Evolutionary conservation across 2,329 filamentous ascomycete genomes (phyloP), one percentile per base, ranked within the genome.

Genomic region (Microthyrium microscopicum): DNA sequence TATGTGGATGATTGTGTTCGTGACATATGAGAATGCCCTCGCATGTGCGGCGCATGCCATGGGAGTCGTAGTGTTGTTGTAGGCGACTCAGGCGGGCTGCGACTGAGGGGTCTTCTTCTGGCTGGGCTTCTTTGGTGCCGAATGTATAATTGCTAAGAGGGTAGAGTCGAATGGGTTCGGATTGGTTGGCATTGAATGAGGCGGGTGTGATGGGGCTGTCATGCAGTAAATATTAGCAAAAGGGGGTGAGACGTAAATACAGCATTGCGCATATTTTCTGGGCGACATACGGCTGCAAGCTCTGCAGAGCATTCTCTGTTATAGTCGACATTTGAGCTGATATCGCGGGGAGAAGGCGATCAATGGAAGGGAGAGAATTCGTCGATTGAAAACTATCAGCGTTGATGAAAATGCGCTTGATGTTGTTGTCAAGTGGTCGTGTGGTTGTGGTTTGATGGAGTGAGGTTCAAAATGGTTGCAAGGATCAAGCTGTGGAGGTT

Each of bases 101-200:
- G 2, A 98, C 89, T 0, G 84, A 94, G 0, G 87, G 85, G 49
- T 98, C 89, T 58, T 98, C 89, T 58, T 98, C 89, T 2, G 87
- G 89, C 54, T 98, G 89, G 16, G 81, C 91, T 63, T 95, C 89
- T 60, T 98, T 98, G 40, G 91, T 92, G 41, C 87, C 87, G 50
- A 98, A 95, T 17, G 89, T 95, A 66, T 98, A 98, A 66, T 95
- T 98, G 44, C 84, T 93, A 31, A 98, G 70, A 21, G 89, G 89
- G 52, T 85, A 95, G 18, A 98, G 71, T 34, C 81, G 80, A 50
- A 98, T 85, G 2, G 84, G 89, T 46, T 75, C 63, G 21, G 87
- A 83, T 57, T 98, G 89, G 53, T 87, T 84, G 33, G 71, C 75
- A 52, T 85, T 81, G 68, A 98, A 98, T 44, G 74, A 60, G 41